Percentiles rank a stretch among this genome's conserved stretches.
These are phyloP conservation scores for Maudiozyma saulgeensis DNA, from an alignment of 805 yeast genomes.

Conservation along the genomic window DNA sequence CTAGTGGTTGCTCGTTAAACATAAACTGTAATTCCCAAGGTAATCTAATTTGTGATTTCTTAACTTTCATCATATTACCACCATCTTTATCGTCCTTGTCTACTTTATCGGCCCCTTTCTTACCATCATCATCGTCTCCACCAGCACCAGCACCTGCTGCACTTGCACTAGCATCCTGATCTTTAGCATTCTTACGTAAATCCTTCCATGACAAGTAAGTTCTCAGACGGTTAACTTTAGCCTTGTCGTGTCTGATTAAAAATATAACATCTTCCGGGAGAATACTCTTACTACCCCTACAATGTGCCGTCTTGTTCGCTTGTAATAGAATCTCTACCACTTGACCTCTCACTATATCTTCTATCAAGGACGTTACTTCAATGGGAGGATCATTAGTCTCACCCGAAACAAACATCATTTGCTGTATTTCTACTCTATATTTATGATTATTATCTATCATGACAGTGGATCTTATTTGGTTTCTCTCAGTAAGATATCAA, in stretches of 20 bases:
- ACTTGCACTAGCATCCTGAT: slow-evolving; percentile 52
- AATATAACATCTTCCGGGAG: slow-evolving; percentile 91
- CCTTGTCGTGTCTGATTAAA: slow-evolving; percentile 82
- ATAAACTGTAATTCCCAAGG: slow-evolving; percentile 95
- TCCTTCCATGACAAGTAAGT: slow-evolving; percentile 96
- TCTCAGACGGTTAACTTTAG: slow-evolving; percentile 83
- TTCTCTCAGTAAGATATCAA: too few relatives aligned
- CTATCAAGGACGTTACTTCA: slow-evolving; percentile 85
- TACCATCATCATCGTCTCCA: slow-evolving; percentile 28
- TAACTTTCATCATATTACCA: slow-evolving; percentile 42
- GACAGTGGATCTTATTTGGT: too few relatives aligned
- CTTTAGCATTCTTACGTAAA: slow-evolving; percentile 73
- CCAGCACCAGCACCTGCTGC: slow-evolving; percentile 39
- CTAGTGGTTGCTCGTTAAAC: slow-evolving; percentile 85
- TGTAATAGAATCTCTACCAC: slow-evolving; percentile 78
- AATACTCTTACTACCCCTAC: slow-evolving; percentile 74
- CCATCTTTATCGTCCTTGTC: slow-evolving; percentile 35
- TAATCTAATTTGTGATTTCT: slow-evolving; percentile 68
- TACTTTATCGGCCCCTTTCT: slow-evolving; percentile 15
- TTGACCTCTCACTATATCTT: slow-evolving; percentile 90
- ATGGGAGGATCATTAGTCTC: slow-evolving; percentile 91
- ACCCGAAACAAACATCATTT: slow-evolving; percentile 98
- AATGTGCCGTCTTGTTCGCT: slow-evolving; percentile 66
- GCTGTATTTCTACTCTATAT: slow-evolving; percentile 88
- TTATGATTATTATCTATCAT: slow-evolving; percentile 41